Evolutionary conservation across 768 basidiomycete genomes (phyloP).

Genomic region (Psilocybe tampanensis): DNA sequence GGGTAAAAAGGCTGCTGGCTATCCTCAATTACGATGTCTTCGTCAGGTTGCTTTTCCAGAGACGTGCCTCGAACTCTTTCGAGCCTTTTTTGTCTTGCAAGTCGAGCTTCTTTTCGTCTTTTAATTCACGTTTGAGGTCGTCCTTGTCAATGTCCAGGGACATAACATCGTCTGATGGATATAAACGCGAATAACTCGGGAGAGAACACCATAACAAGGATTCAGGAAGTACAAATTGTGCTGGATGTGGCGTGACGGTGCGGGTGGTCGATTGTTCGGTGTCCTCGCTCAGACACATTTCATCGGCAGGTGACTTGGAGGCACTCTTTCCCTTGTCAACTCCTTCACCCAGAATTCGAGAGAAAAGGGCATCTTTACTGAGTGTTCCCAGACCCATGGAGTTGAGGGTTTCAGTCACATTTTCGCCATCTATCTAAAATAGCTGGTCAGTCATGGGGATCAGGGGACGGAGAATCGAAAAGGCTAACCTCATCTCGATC

Average conservation of each 20-base stretch:
- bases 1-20: no score
- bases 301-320: background rate
- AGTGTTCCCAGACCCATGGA: conserved; percentile 42
- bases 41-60: conserved; percentile 31
- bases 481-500: conserved; percentile 42
- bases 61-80: conserved; percentile 40
- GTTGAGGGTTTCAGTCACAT: conserved; percentile 52
- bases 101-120: conserved; percentile 22
- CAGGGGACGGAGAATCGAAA: background rate
- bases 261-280: background rate
- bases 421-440: conserved; percentile 41
- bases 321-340: background rate
- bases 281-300: background rate
- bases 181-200: conserved; percentile 5
- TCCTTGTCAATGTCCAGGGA: conserved; percentile 35
- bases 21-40: background rate
- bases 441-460: background rate
- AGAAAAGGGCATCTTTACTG: conserved; percentile 44
- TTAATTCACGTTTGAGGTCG: conserved; percentile 25
- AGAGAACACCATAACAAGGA: conserved; percentile 17
- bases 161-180: conserved; percentile 11
- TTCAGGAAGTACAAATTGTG: conserved; percentile 12
- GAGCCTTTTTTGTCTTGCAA: conserved; percentile 23
- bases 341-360: background rate
- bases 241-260: background rate